Evolutionary conservation across 2,329 filamentous ascomycete species (phyloP).

Genomic region (Colletotrichum costaricense): DNA sequence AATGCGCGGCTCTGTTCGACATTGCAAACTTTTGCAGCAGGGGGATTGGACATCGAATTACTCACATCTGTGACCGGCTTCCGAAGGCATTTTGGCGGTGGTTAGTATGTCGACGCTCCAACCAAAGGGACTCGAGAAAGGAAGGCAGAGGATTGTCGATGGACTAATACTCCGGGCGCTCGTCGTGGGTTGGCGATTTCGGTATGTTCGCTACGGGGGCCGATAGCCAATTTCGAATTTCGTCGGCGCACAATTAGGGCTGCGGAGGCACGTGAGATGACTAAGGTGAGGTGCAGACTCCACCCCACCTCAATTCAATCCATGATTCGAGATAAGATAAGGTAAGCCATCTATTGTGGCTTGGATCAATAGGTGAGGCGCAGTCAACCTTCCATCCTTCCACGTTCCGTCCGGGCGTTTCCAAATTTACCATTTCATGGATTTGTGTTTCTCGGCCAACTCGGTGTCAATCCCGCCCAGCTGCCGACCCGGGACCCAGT

Average conservation of each 20-base stretch:
- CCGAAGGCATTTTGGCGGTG: conserved; percentile 84
- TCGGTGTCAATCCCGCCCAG: conserved; percentile 6
- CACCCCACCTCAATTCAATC: background rate
- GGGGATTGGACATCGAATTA: conserved; percentile 46
- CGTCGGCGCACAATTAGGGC: conserved; percentile 10
- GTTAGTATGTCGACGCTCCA: conserved; percentile 58
- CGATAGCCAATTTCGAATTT: background rate
- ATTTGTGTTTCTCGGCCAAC: conserved; percentile 18
- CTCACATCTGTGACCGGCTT: conserved; percentile 90
- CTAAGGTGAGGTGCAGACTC: background rate
- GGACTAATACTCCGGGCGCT: conserved; percentile 40
- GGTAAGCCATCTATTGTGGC: background rate
- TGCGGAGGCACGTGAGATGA: background rate
- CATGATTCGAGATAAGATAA: background rate
- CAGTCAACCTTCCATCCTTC: background rate
- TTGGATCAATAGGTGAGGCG: background rate
- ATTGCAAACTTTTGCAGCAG: conserved; percentile 1
- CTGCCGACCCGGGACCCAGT: conserved; percentile 18
- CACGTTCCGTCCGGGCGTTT: background rate
- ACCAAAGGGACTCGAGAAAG: conserved; percentile 53
- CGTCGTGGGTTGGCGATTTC: conserved; percentile 32
- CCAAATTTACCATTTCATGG: background rate
- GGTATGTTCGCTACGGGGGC: conserved; percentile 27
- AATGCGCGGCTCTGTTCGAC: background rate
- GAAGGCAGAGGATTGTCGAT: conserved; percentile 53